Percentiles rank a stretch among this genome's conserved stretches.
These are phyloP conservation scores for Balansia obtecta DNA, from an alignment of 2,329 filamentous ascomycete genomes.

Conservation along the genomic window DNA sequence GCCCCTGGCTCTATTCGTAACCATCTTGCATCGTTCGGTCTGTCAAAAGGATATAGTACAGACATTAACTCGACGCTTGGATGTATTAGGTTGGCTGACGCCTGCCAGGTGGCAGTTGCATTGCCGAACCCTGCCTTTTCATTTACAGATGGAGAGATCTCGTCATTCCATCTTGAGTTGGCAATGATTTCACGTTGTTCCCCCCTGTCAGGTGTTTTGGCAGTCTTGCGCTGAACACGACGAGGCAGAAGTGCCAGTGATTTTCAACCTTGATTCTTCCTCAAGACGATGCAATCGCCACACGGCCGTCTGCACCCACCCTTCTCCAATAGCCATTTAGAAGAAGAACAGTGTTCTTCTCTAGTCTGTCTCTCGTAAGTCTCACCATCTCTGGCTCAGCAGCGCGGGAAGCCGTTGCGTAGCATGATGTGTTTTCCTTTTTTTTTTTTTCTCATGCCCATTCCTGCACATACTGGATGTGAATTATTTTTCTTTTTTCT, in stretches of 20 bases:
- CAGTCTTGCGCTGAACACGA: not conserved
- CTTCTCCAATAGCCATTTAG: not conserved
- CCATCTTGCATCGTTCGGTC: too few species aligned
- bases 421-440: not conserved
- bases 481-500: too few species aligned
- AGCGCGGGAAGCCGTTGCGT: not conserved
- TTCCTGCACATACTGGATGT: not conserved
- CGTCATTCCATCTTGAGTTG: not conserved
- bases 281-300: too few species aligned
- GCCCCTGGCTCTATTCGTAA: too few species aligned
- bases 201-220: too few species aligned
- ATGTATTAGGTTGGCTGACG: not conserved
- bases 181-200: not conserved
- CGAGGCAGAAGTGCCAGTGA: too few species aligned
- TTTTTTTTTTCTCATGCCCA: not conserved
- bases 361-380: too few species aligned
- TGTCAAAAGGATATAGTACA: too few species aligned
- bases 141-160: not conserved
- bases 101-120: not conserved
- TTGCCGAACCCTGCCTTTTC: not conserved
- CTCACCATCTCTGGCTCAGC: not conserved
- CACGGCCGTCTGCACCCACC: too few species aligned
- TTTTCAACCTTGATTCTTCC: too few species aligned
- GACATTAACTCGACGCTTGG: not conserved
- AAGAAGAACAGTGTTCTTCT: too few species aligned